Evolutionary conservation across 805 yeast species (phyloP).

Genomic region (Starmera amethionina): DNA sequence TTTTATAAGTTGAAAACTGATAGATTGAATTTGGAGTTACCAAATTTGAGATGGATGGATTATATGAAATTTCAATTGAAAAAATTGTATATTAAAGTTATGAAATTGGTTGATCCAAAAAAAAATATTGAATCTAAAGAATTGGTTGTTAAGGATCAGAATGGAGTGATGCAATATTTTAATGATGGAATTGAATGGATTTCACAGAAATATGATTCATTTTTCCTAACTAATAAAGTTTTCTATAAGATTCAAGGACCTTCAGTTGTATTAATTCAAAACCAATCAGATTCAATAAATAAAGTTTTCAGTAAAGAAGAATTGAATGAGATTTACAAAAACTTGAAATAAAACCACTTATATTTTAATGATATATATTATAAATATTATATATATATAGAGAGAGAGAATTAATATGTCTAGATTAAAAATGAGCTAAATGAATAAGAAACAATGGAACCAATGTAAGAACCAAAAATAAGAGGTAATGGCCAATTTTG

Average conservation of each 20-base stretch:
- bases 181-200: constrained; percentile 1
- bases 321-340: constrained; percentile 7
- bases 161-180: too few relatives aligned
- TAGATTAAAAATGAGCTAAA: constrained; percentile 8
- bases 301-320: constrained; percentile 7
- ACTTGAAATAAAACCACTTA: constrained; percentile 1
- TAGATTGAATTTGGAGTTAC: background rate
- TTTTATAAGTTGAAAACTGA: constrained; percentile 2
- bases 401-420: background rate
- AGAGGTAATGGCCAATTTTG: constrained; percentile 92
- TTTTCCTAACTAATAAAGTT: constrained; percentile 10
- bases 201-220: constrained; percentile 5
- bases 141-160: background rate
- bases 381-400: background rate
- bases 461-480: constrained; percentile 65
- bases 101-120: background rate
- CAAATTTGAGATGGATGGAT: background rate
- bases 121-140: background rate
- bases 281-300: background rate
- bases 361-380: background rate
- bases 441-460: constrained; percentile 55
- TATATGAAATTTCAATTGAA: background rate
- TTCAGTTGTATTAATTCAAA: constrained; percentile 20
- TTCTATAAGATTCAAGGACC: constrained; percentile 21
- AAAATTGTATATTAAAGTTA: background rate